Evolutionary conservation across 2,329 filamentous ascomycete species (phyloP).

Genomic region (Sporothrix globosa): DNA sequence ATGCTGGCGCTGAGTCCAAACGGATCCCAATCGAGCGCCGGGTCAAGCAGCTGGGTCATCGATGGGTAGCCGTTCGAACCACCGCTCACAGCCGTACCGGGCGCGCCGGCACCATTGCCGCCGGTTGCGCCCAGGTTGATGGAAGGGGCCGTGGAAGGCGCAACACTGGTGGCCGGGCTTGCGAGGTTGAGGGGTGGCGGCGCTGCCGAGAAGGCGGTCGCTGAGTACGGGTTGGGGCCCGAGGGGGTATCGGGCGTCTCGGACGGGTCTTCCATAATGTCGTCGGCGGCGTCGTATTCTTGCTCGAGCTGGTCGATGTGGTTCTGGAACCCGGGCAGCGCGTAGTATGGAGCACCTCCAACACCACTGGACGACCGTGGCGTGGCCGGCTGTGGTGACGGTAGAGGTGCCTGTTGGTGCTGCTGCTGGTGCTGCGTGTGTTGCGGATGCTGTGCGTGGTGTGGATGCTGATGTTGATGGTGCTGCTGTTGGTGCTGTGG

Average conservation of each 20-base stretch:
- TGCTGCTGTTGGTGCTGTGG: conserved; percentile 30
- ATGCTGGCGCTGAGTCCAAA: conserved; percentile 93
- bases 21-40: conserved; percentile 87
- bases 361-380: conserved; percentile 42
- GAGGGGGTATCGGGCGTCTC: conserved; percentile 62
- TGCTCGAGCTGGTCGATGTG: conserved; percentile 97
- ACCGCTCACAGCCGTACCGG: neutral
- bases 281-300: conserved; percentile 90
- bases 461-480: conserved; percentile 41
- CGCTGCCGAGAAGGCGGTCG: conserved; percentile 55
- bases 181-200: conserved; percentile 50
- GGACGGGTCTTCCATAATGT: conserved; percentile 83
- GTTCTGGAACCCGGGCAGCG: conserved; percentile 81
- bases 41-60: conserved; percentile 69
- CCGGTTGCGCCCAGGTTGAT: conserved; percentile 26
- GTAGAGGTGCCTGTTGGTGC: conserved; percentile 36
- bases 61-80: conserved; percentile 67
- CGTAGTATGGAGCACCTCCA: conserved; percentile 67
- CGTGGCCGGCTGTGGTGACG: conserved; percentile 34
- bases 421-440: conserved; percentile 28
- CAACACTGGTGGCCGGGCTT: conserved; percentile 39
- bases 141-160: conserved; percentile 34
- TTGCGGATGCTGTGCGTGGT: conserved; percentile 41
- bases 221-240: conserved; percentile 67
- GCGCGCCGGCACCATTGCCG: neutral